Conservation (phyloP, 805 yeast species). For the Sporopachydermia lactativora region DNA sequence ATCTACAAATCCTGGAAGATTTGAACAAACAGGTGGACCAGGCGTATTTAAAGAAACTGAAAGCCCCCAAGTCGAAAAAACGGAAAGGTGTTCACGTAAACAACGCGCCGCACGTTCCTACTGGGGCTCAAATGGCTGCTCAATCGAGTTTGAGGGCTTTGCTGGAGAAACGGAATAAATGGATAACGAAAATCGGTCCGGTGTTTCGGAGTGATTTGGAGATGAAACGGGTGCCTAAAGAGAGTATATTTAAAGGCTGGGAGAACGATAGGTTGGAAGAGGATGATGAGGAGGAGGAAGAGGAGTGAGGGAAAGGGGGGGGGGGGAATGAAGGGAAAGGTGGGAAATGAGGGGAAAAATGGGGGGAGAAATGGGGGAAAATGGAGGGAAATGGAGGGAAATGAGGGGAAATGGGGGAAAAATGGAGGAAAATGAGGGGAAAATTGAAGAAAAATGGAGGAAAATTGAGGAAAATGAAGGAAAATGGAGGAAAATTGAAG, state of each 20-base stretch:
- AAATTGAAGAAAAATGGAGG: too few relatives aligned
- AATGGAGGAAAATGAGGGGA: too few relatives aligned
- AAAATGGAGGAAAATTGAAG: too few relatives aligned
- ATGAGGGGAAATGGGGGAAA: too few relatives aligned
- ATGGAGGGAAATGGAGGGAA: too few relatives aligned
- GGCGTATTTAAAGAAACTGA: conserved; percentile 70
- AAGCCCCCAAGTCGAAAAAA: conserved; percentile 56
- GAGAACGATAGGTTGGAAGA: conserved; percentile 28
- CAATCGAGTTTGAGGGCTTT: conserved; percentile 67
- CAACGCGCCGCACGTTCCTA: conserved; percentile 20
- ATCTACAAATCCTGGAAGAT: conserved; percentile 78
- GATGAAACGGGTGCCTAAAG: conserved; percentile 66
- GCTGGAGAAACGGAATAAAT: conserved; percentile 72
- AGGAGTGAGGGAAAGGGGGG: conserved; percentile 6
- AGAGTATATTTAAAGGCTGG: conserved; percentile 38
- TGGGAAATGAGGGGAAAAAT: too few relatives aligned
- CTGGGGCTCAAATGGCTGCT: conserved; percentile 44
- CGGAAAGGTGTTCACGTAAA: conserved; percentile 26
- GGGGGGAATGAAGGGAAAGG: conserved; percentile 11
- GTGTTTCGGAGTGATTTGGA: conserved; percentile 51
- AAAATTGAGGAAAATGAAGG: too few relatives aligned
- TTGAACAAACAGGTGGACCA: conserved; percentile 95
- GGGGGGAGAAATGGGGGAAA: too few relatives aligned
- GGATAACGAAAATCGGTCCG: conserved; percentile 86
- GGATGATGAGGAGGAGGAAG: conserved; percentile 23